Evolutionary conservation across 1,284 basidiomycete species (phyloP).

Genomic region (Cryptococcus hybrid): DNA sequence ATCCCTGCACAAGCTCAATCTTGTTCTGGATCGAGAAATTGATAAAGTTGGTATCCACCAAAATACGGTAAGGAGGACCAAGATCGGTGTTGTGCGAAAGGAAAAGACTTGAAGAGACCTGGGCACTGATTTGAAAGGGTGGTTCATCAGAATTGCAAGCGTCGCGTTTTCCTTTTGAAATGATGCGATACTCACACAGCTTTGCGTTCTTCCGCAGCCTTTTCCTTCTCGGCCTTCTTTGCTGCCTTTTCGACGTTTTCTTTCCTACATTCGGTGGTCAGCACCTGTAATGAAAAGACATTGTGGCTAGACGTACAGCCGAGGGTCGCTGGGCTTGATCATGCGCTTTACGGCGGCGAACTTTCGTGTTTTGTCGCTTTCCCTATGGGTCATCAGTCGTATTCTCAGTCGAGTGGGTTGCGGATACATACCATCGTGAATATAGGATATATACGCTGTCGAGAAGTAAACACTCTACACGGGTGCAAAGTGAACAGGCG

Average conservation of each 20-base stretch:
- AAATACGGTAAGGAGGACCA: slow-evolving; percentile 93
- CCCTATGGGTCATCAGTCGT: slow-evolving; percentile 53
- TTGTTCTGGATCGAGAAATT: slow-evolving; percentile 99
- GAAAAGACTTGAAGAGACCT: slow-evolving; percentile 68
- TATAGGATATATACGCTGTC: neutral
- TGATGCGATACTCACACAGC: slow-evolving; percentile 42
- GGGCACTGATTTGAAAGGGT: slow-evolving; percentile 13
- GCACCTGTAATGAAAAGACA: neutral
- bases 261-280: slow-evolving; percentile 42
- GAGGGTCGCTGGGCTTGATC: slow-evolving; percentile 89
- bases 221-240: slow-evolving; percentile 52
- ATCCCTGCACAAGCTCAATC: slow-evolving; percentile 91
- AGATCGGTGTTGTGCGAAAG: slow-evolving; percentile 94
- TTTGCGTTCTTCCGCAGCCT: slow-evolving; percentile 49
- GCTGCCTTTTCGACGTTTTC: slow-evolving; percentile 53
- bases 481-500: too few relatives aligned
- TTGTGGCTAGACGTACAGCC: slow-evolving; percentile 64
- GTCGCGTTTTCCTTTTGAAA: too few relatives aligned
- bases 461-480: too few relatives aligned
- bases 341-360: slow-evolving; percentile 94
- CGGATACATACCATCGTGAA: neutral
- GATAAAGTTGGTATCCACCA: slow-evolving; percentile 99
- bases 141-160: neutral
- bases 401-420: neutral
- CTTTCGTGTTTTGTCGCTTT: slow-evolving; percentile 91